A percentile compares a stretch with the other conserved stretches of the same genome.
Evolutionary conservation across 192 early-diverging fungal genomes (phyloP).

Genomic region (Thoreauomyces humboldtii): DNA sequence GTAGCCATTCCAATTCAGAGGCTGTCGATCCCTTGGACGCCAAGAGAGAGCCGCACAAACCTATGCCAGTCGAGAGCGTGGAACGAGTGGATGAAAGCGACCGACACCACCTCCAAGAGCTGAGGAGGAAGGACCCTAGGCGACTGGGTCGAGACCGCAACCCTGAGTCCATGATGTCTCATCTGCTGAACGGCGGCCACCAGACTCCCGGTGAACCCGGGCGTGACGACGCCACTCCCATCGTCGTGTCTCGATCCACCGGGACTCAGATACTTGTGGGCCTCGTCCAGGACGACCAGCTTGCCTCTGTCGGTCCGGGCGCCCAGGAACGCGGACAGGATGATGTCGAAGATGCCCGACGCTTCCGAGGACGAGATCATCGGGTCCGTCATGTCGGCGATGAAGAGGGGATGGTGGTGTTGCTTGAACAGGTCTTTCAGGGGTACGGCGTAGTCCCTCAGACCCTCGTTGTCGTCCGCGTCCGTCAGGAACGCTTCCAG

Average conservation of each 20-base stretch:
- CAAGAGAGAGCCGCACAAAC: too few species aligned
- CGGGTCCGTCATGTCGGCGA: conserved; percentile 30
- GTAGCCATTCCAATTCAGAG: too few species aligned
- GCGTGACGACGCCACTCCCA: neutral
- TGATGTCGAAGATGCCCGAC: conserved; percentile 26
- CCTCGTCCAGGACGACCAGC: conserved; percentile 34
- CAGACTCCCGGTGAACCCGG: conserved; percentile 12
- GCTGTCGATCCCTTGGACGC: too few species aligned
- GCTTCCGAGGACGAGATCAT: conserved; percentile 18
- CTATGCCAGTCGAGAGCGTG: neutral
- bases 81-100: neutral
- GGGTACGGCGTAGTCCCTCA: neutral
- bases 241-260: too few species aligned
- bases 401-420: too few species aligned
- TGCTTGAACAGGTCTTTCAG: neutral
- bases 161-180: conserved; percentile 31
- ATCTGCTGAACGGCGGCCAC: conserved; percentile 26
- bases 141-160: conserved; percentile 25
- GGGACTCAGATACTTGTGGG: conserved; percentile 30
- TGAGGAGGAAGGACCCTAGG: neutral
- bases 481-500: neutral
- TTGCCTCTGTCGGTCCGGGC: conserved; percentile 10
- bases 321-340: conserved; percentile 20
- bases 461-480: neutral
- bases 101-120: neutral